phyloP scores from a whole-genome alignment of 108 stramenopile species.

The Nitzschia sp. region DNA sequence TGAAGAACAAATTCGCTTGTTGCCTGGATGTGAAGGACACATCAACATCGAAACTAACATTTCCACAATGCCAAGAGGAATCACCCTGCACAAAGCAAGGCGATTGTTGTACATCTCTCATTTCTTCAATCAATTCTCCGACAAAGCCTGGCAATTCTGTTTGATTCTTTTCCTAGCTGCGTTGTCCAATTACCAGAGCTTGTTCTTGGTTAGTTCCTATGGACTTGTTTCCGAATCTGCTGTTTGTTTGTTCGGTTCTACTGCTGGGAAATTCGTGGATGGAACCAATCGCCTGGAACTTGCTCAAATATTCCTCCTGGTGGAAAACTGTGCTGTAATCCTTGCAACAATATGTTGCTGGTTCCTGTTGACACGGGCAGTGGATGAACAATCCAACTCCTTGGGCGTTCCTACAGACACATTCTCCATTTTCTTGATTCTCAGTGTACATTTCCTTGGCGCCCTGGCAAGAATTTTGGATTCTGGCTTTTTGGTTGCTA shows the following conservation, averaged over 20 bases:
- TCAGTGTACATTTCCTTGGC: constrained; percentile 58
- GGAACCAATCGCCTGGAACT: constrained; percentile 40
- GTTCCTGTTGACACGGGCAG: constrained; percentile 26
- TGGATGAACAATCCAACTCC: neutral
- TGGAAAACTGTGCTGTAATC: constrained; percentile 44
- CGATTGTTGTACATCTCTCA: constrained; percentile 54
- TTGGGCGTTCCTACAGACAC: constrained; percentile 19
- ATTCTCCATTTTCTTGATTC: constrained; percentile 28
- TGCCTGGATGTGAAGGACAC: too few relatives aligned
- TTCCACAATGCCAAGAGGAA: too few relatives aligned
- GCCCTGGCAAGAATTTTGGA: constrained; percentile 44
- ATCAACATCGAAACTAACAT: too few relatives aligned
- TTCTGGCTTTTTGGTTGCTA: constrained; percentile 49
- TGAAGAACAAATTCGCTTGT: too few relatives aligned
- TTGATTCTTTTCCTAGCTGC: constrained; percentile 62
- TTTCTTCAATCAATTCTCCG: constrained; percentile 56
- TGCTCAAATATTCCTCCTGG: constrained; percentile 46
- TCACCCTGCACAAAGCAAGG: constrained; percentile 19
- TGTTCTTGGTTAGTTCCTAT: constrained; percentile 58
- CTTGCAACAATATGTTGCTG: constrained; percentile 45
- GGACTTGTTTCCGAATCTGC: constrained; percentile 35
- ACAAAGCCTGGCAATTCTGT: constrained; percentile 63
- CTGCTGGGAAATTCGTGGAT: constrained; percentile 40
- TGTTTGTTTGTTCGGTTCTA: constrained; percentile 39
- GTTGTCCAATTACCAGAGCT: constrained; percentile 46